Evolutionary conservation across 73 alveolate genomes (phyloP).

Genomic region (Paramecium octaurelia): DNA sequence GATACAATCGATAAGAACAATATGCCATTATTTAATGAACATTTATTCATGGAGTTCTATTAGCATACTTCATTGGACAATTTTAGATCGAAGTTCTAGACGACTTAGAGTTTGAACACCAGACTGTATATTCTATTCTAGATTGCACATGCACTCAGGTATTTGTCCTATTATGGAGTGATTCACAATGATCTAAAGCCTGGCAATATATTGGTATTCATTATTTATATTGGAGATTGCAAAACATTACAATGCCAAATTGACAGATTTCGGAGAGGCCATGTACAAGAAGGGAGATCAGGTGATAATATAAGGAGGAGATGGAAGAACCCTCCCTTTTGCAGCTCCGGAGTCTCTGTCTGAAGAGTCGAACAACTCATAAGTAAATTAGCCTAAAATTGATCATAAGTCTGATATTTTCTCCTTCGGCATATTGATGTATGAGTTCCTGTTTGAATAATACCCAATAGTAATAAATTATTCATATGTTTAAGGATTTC

Average conservation of each 20-base stretch:
- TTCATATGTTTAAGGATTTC: background rate
- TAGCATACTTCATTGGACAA: background rate
- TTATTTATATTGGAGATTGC: background rate
- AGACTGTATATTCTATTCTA: background rate
- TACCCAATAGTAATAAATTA: background rate
- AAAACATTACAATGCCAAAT: background rate
- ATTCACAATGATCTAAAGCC: slow-evolving; percentile 3
- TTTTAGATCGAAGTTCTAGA: background rate
- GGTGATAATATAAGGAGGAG: background rate
- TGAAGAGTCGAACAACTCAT: background rate
- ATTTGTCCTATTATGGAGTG: background rate
- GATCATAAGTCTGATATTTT: background rate
- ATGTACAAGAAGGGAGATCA: background rate
- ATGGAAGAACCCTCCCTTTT: slow-evolving; percentile 6
- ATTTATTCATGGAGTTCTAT: background rate
- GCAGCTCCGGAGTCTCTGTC: background rate
- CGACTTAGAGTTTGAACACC: background rate
- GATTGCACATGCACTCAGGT: background rate
- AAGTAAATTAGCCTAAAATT: background rate
- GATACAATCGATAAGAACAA: background rate
- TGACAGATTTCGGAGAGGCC: slow-evolving; percentile 32
- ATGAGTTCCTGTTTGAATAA: background rate
- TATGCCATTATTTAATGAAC: background rate
- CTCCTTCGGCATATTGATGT: slow-evolving; percentile 3
- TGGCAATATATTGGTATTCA: background rate